Evolutionary conservation across 257 asterid genomes (phyloP).

Genomic region (Solanum chaucha): DNA sequence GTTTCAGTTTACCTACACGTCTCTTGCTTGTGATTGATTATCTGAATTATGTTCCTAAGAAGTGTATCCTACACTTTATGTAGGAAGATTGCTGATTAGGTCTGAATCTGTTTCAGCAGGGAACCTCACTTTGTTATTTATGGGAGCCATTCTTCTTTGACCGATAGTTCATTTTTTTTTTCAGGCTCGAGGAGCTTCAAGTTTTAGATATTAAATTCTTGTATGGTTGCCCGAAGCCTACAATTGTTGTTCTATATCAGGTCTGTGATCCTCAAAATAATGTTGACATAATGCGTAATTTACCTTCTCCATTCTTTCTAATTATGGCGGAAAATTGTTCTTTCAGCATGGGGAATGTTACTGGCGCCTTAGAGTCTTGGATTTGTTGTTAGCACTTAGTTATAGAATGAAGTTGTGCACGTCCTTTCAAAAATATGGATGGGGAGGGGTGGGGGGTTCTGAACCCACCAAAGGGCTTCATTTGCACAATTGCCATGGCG

Average conservation of each 20-base stretch:
- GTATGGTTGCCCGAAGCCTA: constrained; percentile 83
- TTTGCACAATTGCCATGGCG: not conserved
- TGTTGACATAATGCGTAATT: not conserved
- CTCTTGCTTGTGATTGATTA: not conserved
- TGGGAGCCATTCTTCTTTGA: not conserved
- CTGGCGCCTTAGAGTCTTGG: not conserved
- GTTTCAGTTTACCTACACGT: not conserved
- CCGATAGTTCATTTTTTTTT: not conserved
- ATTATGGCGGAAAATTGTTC: not conserved
- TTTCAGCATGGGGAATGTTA: not conserved
- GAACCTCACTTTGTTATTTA: not conserved
- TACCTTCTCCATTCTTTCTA: not conserved
- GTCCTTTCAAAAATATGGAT: not conserved
- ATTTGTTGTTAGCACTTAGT: not conserved
- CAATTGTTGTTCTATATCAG: constrained; percentile 91
- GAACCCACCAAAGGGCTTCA: not conserved
- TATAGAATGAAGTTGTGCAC: not conserved
- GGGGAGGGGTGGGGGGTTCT: not conserved
- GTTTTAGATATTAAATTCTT: constrained; percentile 91
- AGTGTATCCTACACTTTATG: not conserved
- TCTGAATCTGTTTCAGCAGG: not conserved
- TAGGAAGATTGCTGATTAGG: not conserved
- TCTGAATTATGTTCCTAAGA: not conserved
- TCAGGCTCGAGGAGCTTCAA: constrained; percentile 94
- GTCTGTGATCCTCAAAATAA: constrained; percentile 15